Evolutionary conservation across 768 basidiomycete species (phyloP), one percentile per base, ranked within the genome.

Genomic region (Pleurotus sapidus): DNA sequence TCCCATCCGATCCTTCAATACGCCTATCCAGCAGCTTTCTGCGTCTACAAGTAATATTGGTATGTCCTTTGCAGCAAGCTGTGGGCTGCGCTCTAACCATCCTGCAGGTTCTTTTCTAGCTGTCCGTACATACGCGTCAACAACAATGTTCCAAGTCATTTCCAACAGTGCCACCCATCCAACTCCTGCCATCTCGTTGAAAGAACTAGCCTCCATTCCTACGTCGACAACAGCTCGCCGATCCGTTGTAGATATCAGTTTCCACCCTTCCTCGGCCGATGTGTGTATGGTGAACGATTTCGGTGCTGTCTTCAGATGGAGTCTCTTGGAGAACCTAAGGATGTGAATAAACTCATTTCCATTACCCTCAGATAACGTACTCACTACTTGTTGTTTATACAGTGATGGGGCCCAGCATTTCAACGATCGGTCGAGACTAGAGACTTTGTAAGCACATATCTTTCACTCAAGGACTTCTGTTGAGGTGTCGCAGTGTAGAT

Each of bases 11-110:
- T 70, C 71, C 2, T 90, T 89, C 59, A 70, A 79, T 17, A 89
- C 89, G 2, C 88, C 90, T 11, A 88, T 93, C 53, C 75, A 77
- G 53, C 90, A 92, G 61, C 72, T 91, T 47, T 68, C 71, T 4
- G 64, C 76, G n/a, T 72, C 76, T 3, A 61, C 64, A 12, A 20
- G 39, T 56, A 39, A 56, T 46, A 24, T 40, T 38, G 50, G 49
- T 46, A 30, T 5, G 37, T 27, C 18, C 25, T 30, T 18, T 27
- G 14, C 24, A 54, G 8, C 15, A 24, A 18, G 23, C 43, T 15
- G 1, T 8, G 15, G 5, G 20, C 27, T 4, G 42, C 46, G 27
- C 23, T 23, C 6, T 6, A 7, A 50, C 5, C 34, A 1, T 40
- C 30, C 40, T 37, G 12, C 42, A 77, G 75, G 59, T 18, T 59